Conservation (phyloP, 1,284 basidiomycete genomes). For the Ganoderma boninense region DNA sequence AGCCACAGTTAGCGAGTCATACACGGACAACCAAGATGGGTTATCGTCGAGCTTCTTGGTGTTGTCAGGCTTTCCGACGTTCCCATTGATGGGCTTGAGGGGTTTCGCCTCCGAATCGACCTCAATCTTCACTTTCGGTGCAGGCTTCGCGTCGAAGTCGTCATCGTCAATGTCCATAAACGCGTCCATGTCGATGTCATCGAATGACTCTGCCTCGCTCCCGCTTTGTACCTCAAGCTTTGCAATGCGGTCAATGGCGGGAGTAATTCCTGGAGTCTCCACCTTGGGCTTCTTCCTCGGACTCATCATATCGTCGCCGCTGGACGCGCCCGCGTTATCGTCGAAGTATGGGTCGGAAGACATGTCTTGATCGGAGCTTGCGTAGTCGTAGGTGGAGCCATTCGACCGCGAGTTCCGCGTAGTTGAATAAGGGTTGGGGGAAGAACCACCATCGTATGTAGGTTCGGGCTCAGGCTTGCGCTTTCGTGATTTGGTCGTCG, state of each 20-base stretch:
- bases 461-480: constrained; percentile 76
- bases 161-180: constrained; percentile 55
- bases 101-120: constrained; percentile 39
- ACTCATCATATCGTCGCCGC: constrained; percentile 64
- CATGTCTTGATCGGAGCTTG: constrained; percentile 45
- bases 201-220: constrained; percentile 56
- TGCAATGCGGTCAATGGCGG: constrained; percentile 63
- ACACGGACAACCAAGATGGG: constrained; percentile 80
- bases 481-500: constrained; percentile 61
- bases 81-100: constrained; percentile 32
- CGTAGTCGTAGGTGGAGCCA: constrained; percentile 32
- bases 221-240: constrained; percentile 65
- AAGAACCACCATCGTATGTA: constrained; percentile 42
- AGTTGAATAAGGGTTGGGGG: constrained; percentile 36
- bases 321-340: constrained; percentile 53
- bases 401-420: constrained; percentile 23
- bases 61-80: constrained; percentile 11
- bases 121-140: constrained; percentile 36
- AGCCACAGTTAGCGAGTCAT: constrained; percentile 72
- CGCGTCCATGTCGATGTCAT: constrained; percentile 67
- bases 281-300: constrained; percentile 73
- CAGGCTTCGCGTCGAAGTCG: constrained; percentile 40
- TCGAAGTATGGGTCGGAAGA: constrained; percentile 70
- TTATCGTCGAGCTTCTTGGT: constrained; percentile 56
- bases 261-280: constrained; percentile 53